Evolutionary conservation across 129 eudicot genomes (phyloP).

Genomic region (Oenanthe sinensis): DNA sequence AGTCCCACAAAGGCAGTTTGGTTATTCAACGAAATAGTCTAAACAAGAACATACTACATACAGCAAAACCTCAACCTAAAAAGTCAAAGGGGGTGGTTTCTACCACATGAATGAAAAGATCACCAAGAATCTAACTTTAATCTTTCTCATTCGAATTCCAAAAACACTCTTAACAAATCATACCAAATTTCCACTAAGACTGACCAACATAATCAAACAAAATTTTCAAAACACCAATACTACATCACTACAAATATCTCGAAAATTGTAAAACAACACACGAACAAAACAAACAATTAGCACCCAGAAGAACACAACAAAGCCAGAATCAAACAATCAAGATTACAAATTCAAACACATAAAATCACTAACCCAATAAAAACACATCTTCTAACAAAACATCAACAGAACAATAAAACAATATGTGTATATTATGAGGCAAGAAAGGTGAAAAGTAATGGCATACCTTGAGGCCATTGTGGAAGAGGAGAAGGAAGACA

Average conservation of each 20-base stretch:
- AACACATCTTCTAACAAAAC: not conserved
- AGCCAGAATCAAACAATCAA: not conserved
- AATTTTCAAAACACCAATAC: not conserved
- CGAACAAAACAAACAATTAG: not conserved
- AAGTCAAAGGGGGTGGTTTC: not conserved
- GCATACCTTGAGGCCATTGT: slow-evolving; percentile 77
- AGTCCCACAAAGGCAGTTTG: not conserved
- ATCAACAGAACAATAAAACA: too few species aligned
- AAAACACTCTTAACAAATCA: not conserved
- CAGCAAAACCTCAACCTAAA: not conserved
- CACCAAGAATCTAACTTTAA: not conserved
- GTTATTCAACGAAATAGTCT: not conserved
- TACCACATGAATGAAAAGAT: not conserved
- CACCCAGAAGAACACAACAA: not conserved
- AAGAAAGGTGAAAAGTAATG: not conserved
- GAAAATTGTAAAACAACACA: too few species aligned
- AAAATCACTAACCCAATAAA: not conserved
- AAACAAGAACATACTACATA: not conserved
- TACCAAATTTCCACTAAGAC: not conserved
- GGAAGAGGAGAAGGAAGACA: slow-evolving; percentile 79
- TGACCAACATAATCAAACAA: not conserved
- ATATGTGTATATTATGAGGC: not conserved
- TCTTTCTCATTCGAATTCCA: not conserved
- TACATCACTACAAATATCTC: not conserved
- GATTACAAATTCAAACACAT: not conserved